Base-by-base conservation (phyloP, 257 asterid genomes). In the Solanum neorickii region DNA sequence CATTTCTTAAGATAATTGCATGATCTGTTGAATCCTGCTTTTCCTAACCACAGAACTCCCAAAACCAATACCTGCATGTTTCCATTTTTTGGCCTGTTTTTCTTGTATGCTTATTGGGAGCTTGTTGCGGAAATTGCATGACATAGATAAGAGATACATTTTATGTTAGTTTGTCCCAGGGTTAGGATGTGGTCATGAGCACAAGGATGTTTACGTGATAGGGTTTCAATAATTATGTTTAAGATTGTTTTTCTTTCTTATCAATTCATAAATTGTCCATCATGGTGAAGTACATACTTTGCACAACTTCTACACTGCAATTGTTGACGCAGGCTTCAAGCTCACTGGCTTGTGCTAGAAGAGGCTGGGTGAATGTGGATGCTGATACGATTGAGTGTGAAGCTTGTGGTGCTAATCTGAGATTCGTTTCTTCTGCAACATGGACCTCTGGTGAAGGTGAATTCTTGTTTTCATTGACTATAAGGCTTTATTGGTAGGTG, bases 301-400 rank as follows among this genome's bases (percentile, higher is more conserved):
- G 29, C 70, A 49, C 21, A 5, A 82, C 85, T 75, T 70, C 86
- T 65, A 69, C 41, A 84, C 85, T 89, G 83, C 86, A 75, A 72
- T 86, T 77, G 72, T 73, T 90, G 60, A 83, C 83, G 83, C 93
- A 97, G 99, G 97, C 97, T 90, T 97, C 97, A 87, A 92, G 96
- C 89, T 95, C 98, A 44, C 89, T 95, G 91, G 94, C 98, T 37
- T 97, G 99, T 90, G 99, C 99, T 89, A 92, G 98, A 90, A 97
- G 97, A 93, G 99, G 99, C 89, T 97, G 99, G 99, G 97, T 95
- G 85, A 97, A 96, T 91, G 95, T 93, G 89, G 95, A 89, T 90
- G 94, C 90, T 92, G 98, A 97, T 93, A 91, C 87, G 89, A 91
- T 97, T 91, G 98, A 93, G 89, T 97, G 99, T 86, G 99, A 96